Conservation (phyloP, 805 yeast species). For the Candida maesae region DNA sequence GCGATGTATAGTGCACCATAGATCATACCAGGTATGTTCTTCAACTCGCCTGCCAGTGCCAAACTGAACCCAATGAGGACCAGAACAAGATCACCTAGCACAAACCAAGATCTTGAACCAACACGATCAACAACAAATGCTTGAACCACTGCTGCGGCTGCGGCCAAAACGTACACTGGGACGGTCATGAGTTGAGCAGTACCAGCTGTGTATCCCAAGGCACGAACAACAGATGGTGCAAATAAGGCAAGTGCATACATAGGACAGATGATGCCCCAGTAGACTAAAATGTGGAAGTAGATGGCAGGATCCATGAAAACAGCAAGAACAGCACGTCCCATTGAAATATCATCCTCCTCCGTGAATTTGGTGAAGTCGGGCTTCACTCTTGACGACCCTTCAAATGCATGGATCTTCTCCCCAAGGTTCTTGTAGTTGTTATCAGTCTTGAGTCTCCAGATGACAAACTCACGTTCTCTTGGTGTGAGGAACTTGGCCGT, state of each 20-base stretch:
- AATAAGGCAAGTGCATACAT: conserved; percentile 18
- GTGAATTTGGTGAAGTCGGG: conserved; percentile 12
- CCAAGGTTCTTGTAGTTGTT: conserved; percentile 6
- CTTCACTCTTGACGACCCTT: conserved; percentile 5
- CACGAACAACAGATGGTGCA: conserved; percentile 17
- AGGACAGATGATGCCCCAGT: conserved; percentile 17
- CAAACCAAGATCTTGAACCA: conserved; percentile 30
- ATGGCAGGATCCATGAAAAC: conserved; percentile 14
- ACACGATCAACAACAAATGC: conserved; percentile 18
- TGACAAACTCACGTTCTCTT: conserved; percentile 15
- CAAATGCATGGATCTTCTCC: conserved; percentile 7
- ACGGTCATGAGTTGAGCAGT: conserved; percentile 30
- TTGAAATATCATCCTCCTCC: conserved; percentile 13
- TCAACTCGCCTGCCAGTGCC: conserved; percentile 29
- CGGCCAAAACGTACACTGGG: conserved; percentile 16
- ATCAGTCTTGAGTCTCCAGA: conserved; percentile 13
- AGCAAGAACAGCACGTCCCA: conserved; percentile 8
- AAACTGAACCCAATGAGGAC: conserved; percentile 34
- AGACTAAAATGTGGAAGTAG: conserved; percentile 11
- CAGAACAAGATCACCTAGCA: conserved; percentile 26
- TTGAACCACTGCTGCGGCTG: conserved; percentile 13
- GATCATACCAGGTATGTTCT: conserved; percentile 22
- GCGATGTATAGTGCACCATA: conserved; percentile 33
- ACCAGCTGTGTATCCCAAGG: conserved; percentile 13
- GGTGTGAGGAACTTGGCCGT: conserved; percentile 16